These are phyloP conservation scores for Beauveria varroae DNA, from an alignment of 2,329 filamentous ascomycete species.

Conservation along the genomic window DNA sequence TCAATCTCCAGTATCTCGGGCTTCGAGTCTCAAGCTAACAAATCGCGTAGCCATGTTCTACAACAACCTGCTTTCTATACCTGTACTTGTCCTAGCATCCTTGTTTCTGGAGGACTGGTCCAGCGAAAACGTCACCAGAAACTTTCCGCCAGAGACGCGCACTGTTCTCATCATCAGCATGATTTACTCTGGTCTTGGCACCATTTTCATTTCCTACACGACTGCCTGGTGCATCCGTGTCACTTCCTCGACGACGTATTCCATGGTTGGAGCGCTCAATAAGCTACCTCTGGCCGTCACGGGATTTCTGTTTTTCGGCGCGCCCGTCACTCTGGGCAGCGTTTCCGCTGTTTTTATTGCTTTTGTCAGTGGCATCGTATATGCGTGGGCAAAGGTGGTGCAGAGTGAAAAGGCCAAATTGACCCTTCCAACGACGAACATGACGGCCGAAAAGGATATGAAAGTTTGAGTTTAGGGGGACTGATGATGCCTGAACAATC, in stretches of 20 bases:
- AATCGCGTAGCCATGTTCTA: constrained; percentile 86
- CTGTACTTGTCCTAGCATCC: constrained; percentile 76
- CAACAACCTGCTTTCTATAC: constrained; percentile 96
- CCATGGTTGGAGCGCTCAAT: constrained; percentile 96
- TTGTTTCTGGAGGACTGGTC: constrained; percentile 91
- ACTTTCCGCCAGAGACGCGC: constrained; percentile 79
- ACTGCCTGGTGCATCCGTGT: constrained; percentile 98
- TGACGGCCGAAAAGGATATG: neutral
- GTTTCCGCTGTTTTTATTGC: constrained; percentile 87
- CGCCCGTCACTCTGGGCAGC: constrained; percentile 84
- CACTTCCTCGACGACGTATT: constrained; percentile 95
- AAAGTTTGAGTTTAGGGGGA: neutral
- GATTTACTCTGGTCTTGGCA: constrained; percentile 86
- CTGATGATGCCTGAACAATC: neutral
- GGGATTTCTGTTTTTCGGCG: constrained; percentile 90
- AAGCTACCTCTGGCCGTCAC: constrained; percentile 93
- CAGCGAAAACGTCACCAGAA: constrained; percentile 67
- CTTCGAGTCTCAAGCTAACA: constrained; percentile 22
- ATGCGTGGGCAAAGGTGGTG: constrained; percentile 57
- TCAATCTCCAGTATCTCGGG: constrained; percentile 20
- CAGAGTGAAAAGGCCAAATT: constrained; percentile 61
- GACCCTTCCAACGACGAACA: constrained; percentile 56
- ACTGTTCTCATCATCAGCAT: constrained; percentile 79
- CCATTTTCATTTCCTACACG: constrained; percentile 99
- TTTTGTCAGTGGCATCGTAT: constrained; percentile 88